These are phyloP conservation scores for Nelumbo lutea DNA, from an alignment of 164 flowering plant genomes.

Conservation along the genomic window DNA sequence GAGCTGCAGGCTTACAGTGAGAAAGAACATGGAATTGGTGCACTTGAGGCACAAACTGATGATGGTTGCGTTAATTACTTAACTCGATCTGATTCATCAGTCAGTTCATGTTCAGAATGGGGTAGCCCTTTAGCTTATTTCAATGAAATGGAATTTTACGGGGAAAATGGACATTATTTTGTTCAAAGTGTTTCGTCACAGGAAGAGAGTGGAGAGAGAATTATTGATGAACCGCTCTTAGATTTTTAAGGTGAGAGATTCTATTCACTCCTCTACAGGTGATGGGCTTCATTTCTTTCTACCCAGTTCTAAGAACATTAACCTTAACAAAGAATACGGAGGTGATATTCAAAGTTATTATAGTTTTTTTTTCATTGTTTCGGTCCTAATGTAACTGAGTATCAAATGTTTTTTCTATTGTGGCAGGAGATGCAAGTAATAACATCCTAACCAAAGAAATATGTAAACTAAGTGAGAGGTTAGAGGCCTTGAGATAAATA, in stretches of 20 bases:
- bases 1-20: constrained; percentile 43
- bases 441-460: constrained; percentile 14
- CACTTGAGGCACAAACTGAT: constrained; percentile 11
- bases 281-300: no score
- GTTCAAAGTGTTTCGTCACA: no score
- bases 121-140: no score
- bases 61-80: constrained; percentile 5
- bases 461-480: constrained; percentile 22
- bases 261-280: no score
- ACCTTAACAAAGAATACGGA: background rate
- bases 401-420: background rate
- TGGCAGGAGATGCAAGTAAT: constrained; percentile 20
- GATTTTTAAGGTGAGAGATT: no score
- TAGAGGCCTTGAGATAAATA: constrained; percentile 43
- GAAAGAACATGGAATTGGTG: constrained; percentile 21
- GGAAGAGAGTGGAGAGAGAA: no score
- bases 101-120: no score
- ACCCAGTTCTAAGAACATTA: no score
- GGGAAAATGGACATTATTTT: no score
- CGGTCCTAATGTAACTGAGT: no score
- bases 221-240: no score
- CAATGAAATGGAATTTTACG: no score
- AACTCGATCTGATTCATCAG: background rate
- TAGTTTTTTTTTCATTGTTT: background rate
- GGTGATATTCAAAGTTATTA: background rate